A percentile compares a stretch with the other conserved stretches of the same genome.
phyloP scores from a whole-genome alignment of 2,329 filamentous ascomycete species.

The Penicillium sp. region DNA sequence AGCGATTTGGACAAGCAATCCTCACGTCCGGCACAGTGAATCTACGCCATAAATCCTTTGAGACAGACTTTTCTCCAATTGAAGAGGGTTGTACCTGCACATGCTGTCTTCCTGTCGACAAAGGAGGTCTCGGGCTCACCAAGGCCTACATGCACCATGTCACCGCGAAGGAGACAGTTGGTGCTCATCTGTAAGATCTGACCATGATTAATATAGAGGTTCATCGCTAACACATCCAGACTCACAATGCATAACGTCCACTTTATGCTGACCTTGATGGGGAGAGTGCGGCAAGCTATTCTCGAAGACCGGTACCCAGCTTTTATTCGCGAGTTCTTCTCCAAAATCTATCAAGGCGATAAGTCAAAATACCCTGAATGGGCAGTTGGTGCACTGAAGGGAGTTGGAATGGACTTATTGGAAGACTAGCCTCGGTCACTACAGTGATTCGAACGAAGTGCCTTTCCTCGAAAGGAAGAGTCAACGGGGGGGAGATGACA shows the following conservation, averaged over 20 bases:
- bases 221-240: slow-evolving; percentile 46
- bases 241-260: slow-evolving; percentile 95
- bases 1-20: slow-evolving; percentile 90
- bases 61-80: slow-evolving; percentile 78
- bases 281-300: slow-evolving; percentile 71
- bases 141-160: slow-evolving; percentile 90
- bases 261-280: slow-evolving; percentile 86
- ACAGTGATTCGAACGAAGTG: neutral
- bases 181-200: slow-evolving; percentile 64
- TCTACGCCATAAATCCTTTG: slow-evolving; percentile 72
- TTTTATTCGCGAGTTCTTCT: slow-evolving; percentile 79
- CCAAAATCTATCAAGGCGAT: slow-evolving; percentile 63
- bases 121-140: slow-evolving; percentile 78
- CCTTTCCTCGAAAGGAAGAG: neutral
- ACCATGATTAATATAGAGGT: neutral
- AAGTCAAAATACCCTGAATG: slow-evolving; percentile 72
- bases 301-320: slow-evolving; percentile 77
- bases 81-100: slow-evolving; percentile 80
- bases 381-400: slow-evolving; percentile 76
- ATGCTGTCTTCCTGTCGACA: slow-evolving; percentile 67
- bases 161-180: slow-evolving; percentile 89
- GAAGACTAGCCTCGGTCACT: slow-evolving; percentile 22
- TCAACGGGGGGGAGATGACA: neutral
- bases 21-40: slow-evolving; percentile 81
- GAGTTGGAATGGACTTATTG: slow-evolving; percentile 77